A percentile compares a stretch with the other conserved stretches of the same genome.
Evolutionary conservation across 2,329 filamentous ascomycete genomes (phyloP).

Genomic region (Beauveria rudraprayagi): DNA sequence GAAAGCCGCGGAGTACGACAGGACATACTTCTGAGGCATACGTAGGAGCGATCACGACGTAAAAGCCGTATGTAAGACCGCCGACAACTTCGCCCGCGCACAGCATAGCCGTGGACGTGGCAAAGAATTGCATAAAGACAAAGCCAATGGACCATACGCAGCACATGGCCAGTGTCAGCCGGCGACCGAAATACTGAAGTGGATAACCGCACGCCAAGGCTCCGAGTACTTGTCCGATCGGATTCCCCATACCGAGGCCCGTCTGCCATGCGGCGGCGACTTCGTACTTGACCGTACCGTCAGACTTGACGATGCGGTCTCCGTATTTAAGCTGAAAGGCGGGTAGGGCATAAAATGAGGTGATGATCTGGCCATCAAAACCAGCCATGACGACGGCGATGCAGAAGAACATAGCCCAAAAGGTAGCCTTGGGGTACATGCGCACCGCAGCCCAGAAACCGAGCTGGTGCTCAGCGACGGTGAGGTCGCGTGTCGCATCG

Average conservation of each 20-base stretch:
- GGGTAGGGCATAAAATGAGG: slow-evolving; percentile 30
- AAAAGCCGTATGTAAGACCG: slow-evolving; percentile 53
- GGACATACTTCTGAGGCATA: slow-evolving; percentile 57
- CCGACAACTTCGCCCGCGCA: slow-evolving; percentile 55
- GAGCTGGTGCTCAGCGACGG: slow-evolving; percentile 19
- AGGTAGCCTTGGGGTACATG: slow-evolving; percentile 31
- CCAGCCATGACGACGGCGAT: slow-evolving; percentile 23
- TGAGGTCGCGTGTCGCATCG: slow-evolving; percentile 17
- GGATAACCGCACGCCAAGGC: slow-evolving; percentile 23
- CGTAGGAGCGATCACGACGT: slow-evolving; percentile 49
- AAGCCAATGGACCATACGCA: slow-evolving; percentile 40
- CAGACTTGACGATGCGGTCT: slow-evolving; percentile 11
- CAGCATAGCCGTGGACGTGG: slow-evolving; percentile 44
- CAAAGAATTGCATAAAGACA: slow-evolving; percentile 57
- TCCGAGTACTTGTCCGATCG: slow-evolving; percentile 40
- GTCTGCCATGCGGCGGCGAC: slow-evolving; percentile 42
- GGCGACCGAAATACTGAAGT: slow-evolving; percentile 34
- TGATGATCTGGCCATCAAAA: slow-evolving; percentile 30
- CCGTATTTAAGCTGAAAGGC: slow-evolving; percentile 27
- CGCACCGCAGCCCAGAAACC: slow-evolving; percentile 22
- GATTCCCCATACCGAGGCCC: slow-evolving; percentile 35
- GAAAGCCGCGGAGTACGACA: slow-evolving; percentile 45
- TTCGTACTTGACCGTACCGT: slow-evolving; percentile 38
- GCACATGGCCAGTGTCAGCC: slow-evolving; percentile 36
- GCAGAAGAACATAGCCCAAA: slow-evolving; percentile 23